Conservation (phyloP, 345 rosid genomes). For the Barbarea vulgaris region DNA sequence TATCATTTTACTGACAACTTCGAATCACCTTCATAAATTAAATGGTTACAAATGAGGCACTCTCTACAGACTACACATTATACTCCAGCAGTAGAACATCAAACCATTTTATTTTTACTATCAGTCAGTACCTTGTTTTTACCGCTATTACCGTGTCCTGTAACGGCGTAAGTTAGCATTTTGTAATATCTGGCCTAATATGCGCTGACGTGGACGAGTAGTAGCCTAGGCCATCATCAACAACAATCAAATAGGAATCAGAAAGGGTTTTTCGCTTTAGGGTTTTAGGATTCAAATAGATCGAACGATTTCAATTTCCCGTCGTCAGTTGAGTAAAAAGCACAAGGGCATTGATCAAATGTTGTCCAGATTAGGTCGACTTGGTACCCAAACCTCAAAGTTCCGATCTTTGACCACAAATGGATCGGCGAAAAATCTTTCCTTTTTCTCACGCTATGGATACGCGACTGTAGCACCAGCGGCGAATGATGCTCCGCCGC, state of each 20-base stretch:
- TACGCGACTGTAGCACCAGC: conserved; percentile 53
- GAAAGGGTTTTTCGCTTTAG: conserved; percentile 25
- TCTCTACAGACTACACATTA: no score
- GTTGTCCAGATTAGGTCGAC: conserved; percentile 65
- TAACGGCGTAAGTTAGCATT: conserved; percentile 24
- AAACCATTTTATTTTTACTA: no score
- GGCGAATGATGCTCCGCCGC: conserved; percentile 31
- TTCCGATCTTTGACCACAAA: conserved; percentile 38
- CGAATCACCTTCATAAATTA: no score
- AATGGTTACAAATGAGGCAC: no score
- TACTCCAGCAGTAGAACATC: no score
- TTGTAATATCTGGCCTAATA: conserved; percentile 6
- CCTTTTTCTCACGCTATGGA: conserved; percentile 40
- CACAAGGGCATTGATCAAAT: conserved; percentile 29
- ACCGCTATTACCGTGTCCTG: neutral
- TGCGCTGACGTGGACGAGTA: conserved; percentile 35
- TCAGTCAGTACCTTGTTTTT: no score
- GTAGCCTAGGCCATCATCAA: neutral
- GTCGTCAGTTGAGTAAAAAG: neutral
- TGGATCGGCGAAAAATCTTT: conserved; percentile 32
- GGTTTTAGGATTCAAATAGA: conserved; percentile 27
- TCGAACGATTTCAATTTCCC: neutral
- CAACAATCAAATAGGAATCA: neutral
- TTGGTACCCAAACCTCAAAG: conserved; percentile 44
- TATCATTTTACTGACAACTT: no score